phyloP scores from a whole-genome alignment of 306 rosid genomes.

The Pueraria montana region DNA sequence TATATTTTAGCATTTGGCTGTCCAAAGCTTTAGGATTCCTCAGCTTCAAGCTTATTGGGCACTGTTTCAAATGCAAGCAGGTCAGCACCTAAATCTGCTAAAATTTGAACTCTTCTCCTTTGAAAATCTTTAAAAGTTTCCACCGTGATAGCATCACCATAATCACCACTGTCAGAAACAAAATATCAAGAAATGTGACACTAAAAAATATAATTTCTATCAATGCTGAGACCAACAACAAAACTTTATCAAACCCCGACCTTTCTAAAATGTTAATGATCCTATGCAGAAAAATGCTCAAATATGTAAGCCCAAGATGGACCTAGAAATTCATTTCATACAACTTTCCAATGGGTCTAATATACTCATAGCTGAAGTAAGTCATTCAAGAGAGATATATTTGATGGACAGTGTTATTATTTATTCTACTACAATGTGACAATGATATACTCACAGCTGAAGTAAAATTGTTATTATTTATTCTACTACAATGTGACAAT shows the following conservation, averaged over 20 bases:
- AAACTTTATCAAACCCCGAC: conserved; percentile 19
- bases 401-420: too few relatives aligned
- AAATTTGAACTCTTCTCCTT: conserved; percentile 68
- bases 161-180: conserved; percentile 57
- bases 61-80: conserved; percentile 68
- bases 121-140: conserved; percentile 62
- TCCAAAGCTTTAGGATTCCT: too few relatives aligned
- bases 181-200: conserved; percentile 28
- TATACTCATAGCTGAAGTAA: conserved; percentile 67
- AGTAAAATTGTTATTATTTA: conserved; percentile 67
- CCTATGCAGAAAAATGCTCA: too few relatives aligned
- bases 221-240: conserved; percentile 14
- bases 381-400: conserved; percentile 63
- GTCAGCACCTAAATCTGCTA: conserved; percentile 66
- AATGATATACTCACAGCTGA: too few relatives aligned
- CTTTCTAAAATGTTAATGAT: too few relatives aligned
- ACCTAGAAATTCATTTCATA: too few relatives aligned
- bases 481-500: conserved; percentile 66
- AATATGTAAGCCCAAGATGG: too few relatives aligned
- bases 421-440: too few relatives aligned
- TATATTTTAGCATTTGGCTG: too few relatives aligned
- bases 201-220: conserved; percentile 6
- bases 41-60: too few relatives aligned
- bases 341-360: too few relatives aligned
- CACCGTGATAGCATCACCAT: conserved; percentile 59